Evolutionary conservation across 2,329 filamentous ascomycete genomes (phyloP), one percentile per base, ranked within the genome.

Genomic region (Parastagonospora nodorum): DNA sequence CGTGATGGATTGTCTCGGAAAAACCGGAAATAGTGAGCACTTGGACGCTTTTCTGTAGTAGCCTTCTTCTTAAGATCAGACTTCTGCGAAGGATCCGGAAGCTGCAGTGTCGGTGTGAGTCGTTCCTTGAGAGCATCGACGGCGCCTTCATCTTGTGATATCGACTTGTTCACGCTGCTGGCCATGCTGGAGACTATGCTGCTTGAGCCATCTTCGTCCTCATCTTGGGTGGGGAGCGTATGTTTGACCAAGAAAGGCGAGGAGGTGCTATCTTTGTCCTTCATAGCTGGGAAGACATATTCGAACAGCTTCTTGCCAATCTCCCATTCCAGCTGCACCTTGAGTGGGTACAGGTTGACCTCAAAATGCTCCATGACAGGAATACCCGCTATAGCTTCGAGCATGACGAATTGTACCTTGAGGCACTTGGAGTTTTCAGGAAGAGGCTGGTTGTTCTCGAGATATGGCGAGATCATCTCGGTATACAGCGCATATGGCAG

Each of bases 331-430:
- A 99, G 80, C 71, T 99, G 94, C 16, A 99, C 87, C 73, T 92
- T 95, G 71, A 99, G 84, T 0, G 94, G 95, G 72, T 95, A 92
- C 15, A 99, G 78, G 48, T 92, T 91, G 48, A 99, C 90, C 73
- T 97, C 92, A 66, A 99, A 99, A 65, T 95, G 89, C 63, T 97
- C 93, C 80, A 99, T 90, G 29, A 99, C 92, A 0, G 93, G 91
- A 55, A 99, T 99, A 42, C 94, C 94, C 32, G 93, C 94, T 72
- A 99, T 97, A 7, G 94, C 92, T 75, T 99, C 94, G 4, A 99
- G 82, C 91, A 97, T 97, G 70, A 97, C 87, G 91, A 95, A 99
- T 70, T 96, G 94, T 10, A 99, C 90, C 30, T 88, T 86, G 44
- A 99, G 83, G 88, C 97, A 97, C 67, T 92, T 90, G 39, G 83